Evolutionary conservation across 2,329 filamentous ascomycete species (phyloP).

Genomic region (Sporothrix luriei): DNA sequence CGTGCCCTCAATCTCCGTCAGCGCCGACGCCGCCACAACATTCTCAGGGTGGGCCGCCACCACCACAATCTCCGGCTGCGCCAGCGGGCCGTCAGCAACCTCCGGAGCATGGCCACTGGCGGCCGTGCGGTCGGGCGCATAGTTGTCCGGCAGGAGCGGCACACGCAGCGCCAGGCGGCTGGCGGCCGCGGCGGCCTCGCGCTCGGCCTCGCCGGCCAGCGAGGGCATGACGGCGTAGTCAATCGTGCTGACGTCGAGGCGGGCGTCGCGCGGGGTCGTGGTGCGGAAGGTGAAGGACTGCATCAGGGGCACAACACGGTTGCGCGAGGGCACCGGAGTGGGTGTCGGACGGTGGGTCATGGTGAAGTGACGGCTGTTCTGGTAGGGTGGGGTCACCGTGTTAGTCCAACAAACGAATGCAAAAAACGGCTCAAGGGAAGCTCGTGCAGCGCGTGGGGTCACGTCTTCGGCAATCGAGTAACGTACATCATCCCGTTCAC

Average conservation of each 20-base stretch:
- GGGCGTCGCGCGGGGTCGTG: slow-evolving; percentile 47
- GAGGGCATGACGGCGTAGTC: slow-evolving; percentile 59
- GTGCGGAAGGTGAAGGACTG: slow-evolving; percentile 66
- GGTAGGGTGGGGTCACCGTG: slow-evolving; percentile 14
- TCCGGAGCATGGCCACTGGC: slow-evolving; percentile 50
- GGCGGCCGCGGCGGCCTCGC: slow-evolving; percentile 37
- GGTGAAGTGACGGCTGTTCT: slow-evolving; percentile 46
- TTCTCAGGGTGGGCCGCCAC: slow-evolving; percentile 60
- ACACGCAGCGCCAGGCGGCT: slow-evolving; percentile 51
- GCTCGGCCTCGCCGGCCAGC: slow-evolving; percentile 37
- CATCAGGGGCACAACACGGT: slow-evolving; percentile 60
- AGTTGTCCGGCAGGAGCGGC: slow-evolving; percentile 64
- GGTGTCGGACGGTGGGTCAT: slow-evolving; percentile 54
- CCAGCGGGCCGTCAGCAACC: slow-evolving; percentile 47
- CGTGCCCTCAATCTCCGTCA: slow-evolving; percentile 63
- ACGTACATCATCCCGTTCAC: slow-evolving; percentile 50
- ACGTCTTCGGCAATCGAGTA: too few species aligned
- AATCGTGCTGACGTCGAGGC: slow-evolving; percentile 46
- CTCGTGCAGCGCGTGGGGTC: too few species aligned
- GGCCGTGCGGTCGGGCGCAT: slow-evolving; percentile 49
- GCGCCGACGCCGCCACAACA: slow-evolving; percentile 52
- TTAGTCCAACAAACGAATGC: neutral
- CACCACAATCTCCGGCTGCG: slow-evolving; percentile 54
- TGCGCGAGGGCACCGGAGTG: slow-evolving; percentile 47
- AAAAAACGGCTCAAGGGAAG: neutral